Evolutionary conservation across 2,329 filamentous ascomycete species (phyloP), one percentile per base, ranked within the genome.

Genomic region (Cladosporium sp.): DNA sequence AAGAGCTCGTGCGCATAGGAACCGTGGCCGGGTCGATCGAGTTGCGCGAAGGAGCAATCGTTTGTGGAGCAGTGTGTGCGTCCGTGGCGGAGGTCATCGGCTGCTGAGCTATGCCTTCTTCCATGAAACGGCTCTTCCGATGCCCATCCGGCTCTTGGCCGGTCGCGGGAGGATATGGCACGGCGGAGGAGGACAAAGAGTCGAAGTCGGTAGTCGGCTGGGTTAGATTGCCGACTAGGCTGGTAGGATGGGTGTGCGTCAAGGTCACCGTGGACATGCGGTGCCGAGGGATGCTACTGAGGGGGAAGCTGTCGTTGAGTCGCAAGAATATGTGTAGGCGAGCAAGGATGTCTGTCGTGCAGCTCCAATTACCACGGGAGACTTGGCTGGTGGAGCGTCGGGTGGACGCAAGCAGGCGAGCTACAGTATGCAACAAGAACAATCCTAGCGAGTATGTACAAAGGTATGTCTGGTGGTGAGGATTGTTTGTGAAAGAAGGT

Each of bases 1-100:
- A 87, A 1, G 89, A 91, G 65, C 90, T 92, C 55, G 88, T 92
- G 69, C 91, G 86, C 3, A 89, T 88, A 24, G 91, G 90, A 65
- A 93, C 92, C 5, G 74, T 70, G 3, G 73, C 73, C 5, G 74
- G 74, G 54, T 75, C 69, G 41, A 75, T 61, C 21, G 63, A 65
- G 34, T 52, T 57, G 12, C 54, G 65, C 21, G 41, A 47, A 14
- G 59, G 32, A 28, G 51, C 21, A 21, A 30, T 60, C 4, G 44
- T 18, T 30, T 38, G 41, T 32, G 49, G 24, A n/a, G 32, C 28
- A 34, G 59, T 15, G 26, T 44, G 28, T 18, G 26, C n/a, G 52
- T 55, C 30, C 21, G 24, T 18, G 26, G 41, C 28, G 18, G 36
- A 34, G 14, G 66, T 60, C 47, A 21, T 49, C 32, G 44, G 38